phyloP scores from a whole-genome alignment of 495 filamentous ascomycete genomes.

The Amorphotheca resinae region DNA sequence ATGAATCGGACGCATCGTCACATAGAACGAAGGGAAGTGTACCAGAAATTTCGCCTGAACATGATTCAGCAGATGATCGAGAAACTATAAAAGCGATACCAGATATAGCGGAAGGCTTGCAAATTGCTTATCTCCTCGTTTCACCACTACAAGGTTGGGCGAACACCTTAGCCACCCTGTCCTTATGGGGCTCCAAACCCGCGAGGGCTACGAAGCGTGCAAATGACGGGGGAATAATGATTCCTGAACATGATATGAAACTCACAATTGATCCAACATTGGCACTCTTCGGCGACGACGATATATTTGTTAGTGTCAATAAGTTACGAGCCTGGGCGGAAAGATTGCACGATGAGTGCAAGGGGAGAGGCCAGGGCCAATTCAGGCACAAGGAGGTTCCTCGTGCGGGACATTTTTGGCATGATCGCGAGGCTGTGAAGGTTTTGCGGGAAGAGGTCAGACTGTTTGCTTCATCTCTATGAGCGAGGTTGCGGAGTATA shows the following conservation, averaged over 20 bases:
- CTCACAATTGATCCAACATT: conserved; percentile 40
- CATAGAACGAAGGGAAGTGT: not conserved
- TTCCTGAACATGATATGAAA: conserved; percentile 41
- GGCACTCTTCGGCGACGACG: conserved; percentile 66
- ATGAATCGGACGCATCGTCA: conserved; percentile 2
- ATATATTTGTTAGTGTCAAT: conserved; percentile 58
- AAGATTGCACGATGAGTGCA: conserved; percentile 29
- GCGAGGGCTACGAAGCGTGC: not conserved
- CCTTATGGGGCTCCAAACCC: conserved; percentile 25
- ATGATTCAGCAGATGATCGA: conserved; percentile 9
- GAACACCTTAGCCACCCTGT: conserved; percentile 38
- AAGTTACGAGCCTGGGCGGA: conserved; percentile 61
- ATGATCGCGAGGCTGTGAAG: conserved; percentile 6
- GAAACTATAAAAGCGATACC: conserved; percentile 7
- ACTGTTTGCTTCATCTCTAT: conserved; percentile 12
- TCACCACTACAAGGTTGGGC: conserved; percentile 63
- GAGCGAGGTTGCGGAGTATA: not conserved
- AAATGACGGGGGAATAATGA: conserved; percentile 20
- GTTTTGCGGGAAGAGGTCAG: conserved; percentile 12
- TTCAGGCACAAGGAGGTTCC: conserved; percentile 16
- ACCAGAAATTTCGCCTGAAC: conserved; percentile 4
- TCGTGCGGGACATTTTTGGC: conserved; percentile 21
- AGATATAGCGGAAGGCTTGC: conserved; percentile 20
- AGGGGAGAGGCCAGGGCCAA: not conserved
- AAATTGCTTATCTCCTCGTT: conserved; percentile 60